phyloP scores from a whole-genome alignment of 2,329 filamentous ascomycete species.

The Ceratocystis destructans region DNA sequence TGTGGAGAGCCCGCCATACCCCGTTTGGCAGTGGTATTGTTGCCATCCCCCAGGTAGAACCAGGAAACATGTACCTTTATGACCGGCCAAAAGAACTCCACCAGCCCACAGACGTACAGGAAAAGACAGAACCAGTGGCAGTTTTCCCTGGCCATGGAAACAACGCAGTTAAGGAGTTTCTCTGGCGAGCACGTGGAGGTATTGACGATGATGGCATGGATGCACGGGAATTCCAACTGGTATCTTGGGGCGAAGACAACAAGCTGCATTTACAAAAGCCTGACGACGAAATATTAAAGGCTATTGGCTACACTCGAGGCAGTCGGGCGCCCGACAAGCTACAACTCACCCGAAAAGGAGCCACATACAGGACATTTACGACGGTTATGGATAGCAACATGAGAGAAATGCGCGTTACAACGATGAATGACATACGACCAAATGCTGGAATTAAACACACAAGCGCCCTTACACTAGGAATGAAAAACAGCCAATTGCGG shows the following conservation, averaged over 20 bases:
- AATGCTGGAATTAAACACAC: slow-evolving; percentile 31
- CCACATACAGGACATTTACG: slow-evolving; percentile 72
- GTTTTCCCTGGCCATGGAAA: slow-evolving; percentile 49
- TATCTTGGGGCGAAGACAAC: slow-evolving; percentile 84
- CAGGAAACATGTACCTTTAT: slow-evolving; percentile 73
- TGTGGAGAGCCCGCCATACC: slow-evolving; percentile 83
- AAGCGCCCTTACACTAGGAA: slow-evolving; percentile 32
- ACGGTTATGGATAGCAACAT: slow-evolving; percentile 49
- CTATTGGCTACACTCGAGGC: slow-evolving; percentile 62
- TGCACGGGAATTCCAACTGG: slow-evolving; percentile 77
- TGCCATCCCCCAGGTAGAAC: slow-evolving; percentile 84
- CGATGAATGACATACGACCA: slow-evolving; percentile 47
- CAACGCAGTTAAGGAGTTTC: slow-evolving; percentile 73
- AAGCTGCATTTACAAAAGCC: slow-evolving; percentile 66
- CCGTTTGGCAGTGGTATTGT: slow-evolving; percentile 77
- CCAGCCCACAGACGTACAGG: slow-evolving; percentile 6
- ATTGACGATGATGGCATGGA: slow-evolving; percentile 57
- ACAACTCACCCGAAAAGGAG: slow-evolving; percentile 67
- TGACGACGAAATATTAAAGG: slow-evolving; percentile 47
- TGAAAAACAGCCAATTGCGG: slow-evolving; percentile 33
- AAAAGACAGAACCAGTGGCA: slow-evolving; percentile 38
- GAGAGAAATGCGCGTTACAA: slow-evolving; percentile 44
- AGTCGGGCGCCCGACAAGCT: slow-evolving; percentile 49
- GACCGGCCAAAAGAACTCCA: slow-evolving; percentile 41
- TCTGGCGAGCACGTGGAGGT: slow-evolving; percentile 69